Base-by-base conservation (phyloP, 139 green algal species). In the Chlamydomonas sp. region DNA sequence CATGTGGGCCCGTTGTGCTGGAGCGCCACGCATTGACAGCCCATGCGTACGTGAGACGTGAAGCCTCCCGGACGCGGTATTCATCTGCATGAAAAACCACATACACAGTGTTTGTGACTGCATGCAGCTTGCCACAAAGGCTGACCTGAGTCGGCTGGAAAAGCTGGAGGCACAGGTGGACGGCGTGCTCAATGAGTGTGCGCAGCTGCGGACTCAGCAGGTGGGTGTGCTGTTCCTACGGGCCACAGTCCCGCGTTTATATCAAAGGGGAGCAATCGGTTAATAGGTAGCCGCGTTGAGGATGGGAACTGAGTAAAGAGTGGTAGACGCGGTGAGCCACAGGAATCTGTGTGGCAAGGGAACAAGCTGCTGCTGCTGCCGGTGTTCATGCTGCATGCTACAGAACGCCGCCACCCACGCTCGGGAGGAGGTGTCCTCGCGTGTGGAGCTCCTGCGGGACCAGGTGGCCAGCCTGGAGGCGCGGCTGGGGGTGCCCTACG, bases 161-260 rank as follows among this genome's bases (percentile, higher is more conserved):
- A 82, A 84, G 79, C 83, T 93, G 72, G 90, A 93, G 74, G 77
- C 76, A 57, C 90, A 93, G 67, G 59, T 93, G 78, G 90, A 93
- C 61, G 63, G 58, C 1, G 10, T 78, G 4, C 79, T 92, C 0
- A 84, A 74, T 74, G 86, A 86, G 9, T 64, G 82, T 57, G 79
- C 78, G 1, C 72, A 75, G 61, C 58, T 90, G 74, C 80, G 80
- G 16, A 63, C 87, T 1, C 78, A 87, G 72, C 86, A 90, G 86
- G 86, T 86, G 57, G 1, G 82, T 6, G 31, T 49, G 31, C 31
- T 49, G 31, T 49, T 49, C 31, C 31, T 49, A 49, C 31, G 31
- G 31, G 31, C 31, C 31, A 49, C 31, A 0, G 31, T 49, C 31
- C 31, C 31, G 31, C 31, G 31, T 49, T 49, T 49, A 49, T 49